Evolutionary conservation across 306 rosid species (phyloP), one percentile per base, ranked within the genome.

Genomic region (Vachellia collinsii): DNA sequence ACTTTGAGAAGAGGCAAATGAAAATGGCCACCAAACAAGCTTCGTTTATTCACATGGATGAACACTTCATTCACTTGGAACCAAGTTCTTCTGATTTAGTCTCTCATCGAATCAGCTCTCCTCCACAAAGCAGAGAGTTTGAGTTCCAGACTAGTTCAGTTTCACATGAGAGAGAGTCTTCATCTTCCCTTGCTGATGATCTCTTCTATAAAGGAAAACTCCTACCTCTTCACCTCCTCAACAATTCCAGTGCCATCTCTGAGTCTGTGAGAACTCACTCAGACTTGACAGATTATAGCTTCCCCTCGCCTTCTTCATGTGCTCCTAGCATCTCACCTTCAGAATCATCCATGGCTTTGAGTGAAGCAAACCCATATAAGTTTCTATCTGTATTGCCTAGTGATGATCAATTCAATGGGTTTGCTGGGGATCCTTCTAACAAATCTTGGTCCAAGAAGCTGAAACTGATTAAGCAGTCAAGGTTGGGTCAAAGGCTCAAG

Each of bases 211-310:
- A 87, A 22, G 97, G 97, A 17, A 93, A 87, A 56, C 89, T 91
- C 37, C 92, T 89, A 20, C 98, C 94, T 71, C 93, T 90, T 84
- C 93, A 87, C 91, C 92, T 46, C 93, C 95, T 78, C 87, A 90
- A 67, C 42, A 62, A 62, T 34, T 37, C 47, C 22, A 65, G 37
- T 38, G 46, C 23, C 86, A 79, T 64, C 46, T 62, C 68, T 29
- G 68, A 34, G 41, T 62, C 67, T 25, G 17, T 7, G 1, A 25
- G 17, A 61, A 61, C 67, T 23, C 39, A 25, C 39, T 25, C 68
- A 62, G n/a, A 37, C 68, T 62, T 29, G 16, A 29, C 38, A 13
- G 68, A 6, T 4, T 29, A 62, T 62, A 6, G 20, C 41, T 29
- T 62, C 11, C 68, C 19, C n/a, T 13, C 3, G 38, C 68, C 39